Conservation (phyloP, 2,329 filamentous ascomycete species). For the Leptographium lundbergii region DNA sequence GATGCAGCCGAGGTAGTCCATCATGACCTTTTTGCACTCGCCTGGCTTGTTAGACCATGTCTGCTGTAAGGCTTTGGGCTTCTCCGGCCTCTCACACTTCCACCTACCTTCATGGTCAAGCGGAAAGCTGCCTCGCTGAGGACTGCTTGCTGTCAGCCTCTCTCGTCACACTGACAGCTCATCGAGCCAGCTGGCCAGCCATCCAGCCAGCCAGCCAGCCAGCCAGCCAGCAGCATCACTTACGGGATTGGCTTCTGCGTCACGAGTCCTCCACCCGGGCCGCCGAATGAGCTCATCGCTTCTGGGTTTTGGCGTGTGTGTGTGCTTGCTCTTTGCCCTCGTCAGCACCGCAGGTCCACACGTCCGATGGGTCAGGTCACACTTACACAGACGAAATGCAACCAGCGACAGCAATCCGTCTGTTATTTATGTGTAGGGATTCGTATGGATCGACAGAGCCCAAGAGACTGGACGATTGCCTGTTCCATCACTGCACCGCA, state of each 20-base stretch:
- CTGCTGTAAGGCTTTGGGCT: neutral
- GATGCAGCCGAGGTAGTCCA: constrained; percentile 73
- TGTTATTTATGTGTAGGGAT: neutral
- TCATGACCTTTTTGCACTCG: constrained; percentile 88
- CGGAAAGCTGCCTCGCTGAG: constrained; percentile 89
- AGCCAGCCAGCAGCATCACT: constrained; percentile 10
- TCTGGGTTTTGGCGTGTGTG: neutral
- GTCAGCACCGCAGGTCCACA: no score
- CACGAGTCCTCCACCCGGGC: constrained; percentile 15
- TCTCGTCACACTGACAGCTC: neutral
- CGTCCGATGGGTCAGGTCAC: neutral
- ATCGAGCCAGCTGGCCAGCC: no score
- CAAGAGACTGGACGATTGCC: neutral
- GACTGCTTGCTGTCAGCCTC: constrained; percentile 34
- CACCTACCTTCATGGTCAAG: constrained; percentile 72
- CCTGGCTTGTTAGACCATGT: constrained; percentile 35
- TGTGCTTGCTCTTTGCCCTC: neutral
- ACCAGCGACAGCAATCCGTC: neutral
- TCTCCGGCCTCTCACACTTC: neutral
- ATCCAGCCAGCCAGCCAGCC: no score
- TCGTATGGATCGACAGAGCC: neutral
- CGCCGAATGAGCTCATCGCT: constrained; percentile 16
- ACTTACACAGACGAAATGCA: neutral
- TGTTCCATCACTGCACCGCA: neutral
- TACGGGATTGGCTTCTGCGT: constrained; percentile 21